Conservation (phyloP, 139 green algal genomes). For the Monoraphidium neglectum region DNA sequence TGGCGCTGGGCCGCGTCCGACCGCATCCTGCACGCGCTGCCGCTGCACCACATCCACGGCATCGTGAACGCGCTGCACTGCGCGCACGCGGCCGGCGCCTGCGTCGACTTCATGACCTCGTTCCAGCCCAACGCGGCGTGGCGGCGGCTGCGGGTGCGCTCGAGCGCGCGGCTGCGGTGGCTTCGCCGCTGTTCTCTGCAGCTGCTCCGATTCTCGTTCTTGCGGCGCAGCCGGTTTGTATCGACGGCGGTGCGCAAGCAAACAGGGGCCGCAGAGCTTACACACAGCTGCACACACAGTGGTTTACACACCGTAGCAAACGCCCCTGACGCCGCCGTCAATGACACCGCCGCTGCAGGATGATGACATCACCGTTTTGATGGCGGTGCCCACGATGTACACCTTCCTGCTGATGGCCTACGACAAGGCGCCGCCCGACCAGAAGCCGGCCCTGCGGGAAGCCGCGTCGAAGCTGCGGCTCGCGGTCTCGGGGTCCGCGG, state of each 20-base stretch:
- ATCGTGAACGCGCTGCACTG: conserved; percentile 92
- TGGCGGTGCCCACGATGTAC: conserved; percentile 99
- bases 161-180: too few species aligned
- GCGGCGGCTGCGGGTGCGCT: too few species aligned
- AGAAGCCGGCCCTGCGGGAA: conserved; percentile 45
- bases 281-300: too few species aligned
- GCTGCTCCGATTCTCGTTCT: too few species aligned
- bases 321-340: too few species aligned
- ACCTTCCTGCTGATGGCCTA: conserved; percentile 74
- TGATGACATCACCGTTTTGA: conserved; percentile 77
- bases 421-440: conserved; percentile 45
- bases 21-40: conserved; percentile 88
- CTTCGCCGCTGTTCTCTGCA: too few species aligned
- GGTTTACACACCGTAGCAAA: too few species aligned
- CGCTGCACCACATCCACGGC: conserved; percentile 96
- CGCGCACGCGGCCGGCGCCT: conserved; percentile 67
- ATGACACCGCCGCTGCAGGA: conserved; percentile 18
- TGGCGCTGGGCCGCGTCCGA: conserved; percentile 84
- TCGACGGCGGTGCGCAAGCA: too few species aligned
- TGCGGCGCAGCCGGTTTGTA: too few species aligned
- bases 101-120: conserved; percentile 77
- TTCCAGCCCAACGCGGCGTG: conserved; percentile 52
- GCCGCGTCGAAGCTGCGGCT: conserved; percentile 73
- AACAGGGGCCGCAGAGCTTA: too few species aligned
- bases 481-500: conserved; percentile 85